phyloP scores from a whole-genome alignment of 768 basidiomycete species.

The Panus rudis region DNA sequence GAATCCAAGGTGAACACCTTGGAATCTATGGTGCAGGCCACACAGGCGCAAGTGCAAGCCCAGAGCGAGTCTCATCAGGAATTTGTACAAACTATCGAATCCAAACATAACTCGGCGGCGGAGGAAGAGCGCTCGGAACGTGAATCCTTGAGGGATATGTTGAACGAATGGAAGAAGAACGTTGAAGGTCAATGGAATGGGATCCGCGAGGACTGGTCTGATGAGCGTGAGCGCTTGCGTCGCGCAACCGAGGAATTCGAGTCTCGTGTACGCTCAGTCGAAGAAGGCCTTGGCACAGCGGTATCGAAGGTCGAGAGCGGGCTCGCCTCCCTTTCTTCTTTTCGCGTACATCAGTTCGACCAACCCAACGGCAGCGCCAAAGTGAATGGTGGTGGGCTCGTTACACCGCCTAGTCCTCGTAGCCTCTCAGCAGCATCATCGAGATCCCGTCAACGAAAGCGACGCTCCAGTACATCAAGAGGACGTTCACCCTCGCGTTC shows the following conservation, averaged over 20 bases:
- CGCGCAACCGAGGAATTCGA: slow-evolving; percentile 83
- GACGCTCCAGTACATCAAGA: slow-evolving; percentile 27
- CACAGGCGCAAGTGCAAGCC: slow-evolving; percentile 33
- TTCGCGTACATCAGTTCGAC: slow-evolving; percentile 32
- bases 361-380: slow-evolving; percentile 27
- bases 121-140: slow-evolving; percentile 32
- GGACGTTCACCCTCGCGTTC: slow-evolving; percentile 31
- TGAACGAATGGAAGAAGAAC: slow-evolving; percentile 67
- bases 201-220: slow-evolving; percentile 77
- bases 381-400: slow-evolving; percentile 41
- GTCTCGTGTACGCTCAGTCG: slow-evolving; percentile 42
- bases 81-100: slow-evolving; percentile 19
- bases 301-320: slow-evolving; percentile 29
- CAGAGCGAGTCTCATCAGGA: slow-evolving; percentile 28
- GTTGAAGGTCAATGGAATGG: slow-evolving; percentile 76
- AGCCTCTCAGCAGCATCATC: slow-evolving; percentile 60
- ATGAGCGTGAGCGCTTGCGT: slow-evolving; percentile 69
- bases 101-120: slow-evolving; percentile 6
- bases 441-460: slow-evolving; percentile 18
- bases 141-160: slow-evolving; percentile 45
- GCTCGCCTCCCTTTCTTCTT: slow-evolving; percentile 23
- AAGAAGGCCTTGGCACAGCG: slow-evolving; percentile 44
- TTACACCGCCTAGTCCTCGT: slow-evolving; percentile 72
- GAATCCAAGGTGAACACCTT: slow-evolving; percentile 62
- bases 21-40: slow-evolving; percentile 59